Percentiles rank a stretch among this genome's conserved stretches.
phyloP scores from a whole-genome alignment of 1,284 basidiomycete genomes.

The Pisolithus thermaeus region DNA sequence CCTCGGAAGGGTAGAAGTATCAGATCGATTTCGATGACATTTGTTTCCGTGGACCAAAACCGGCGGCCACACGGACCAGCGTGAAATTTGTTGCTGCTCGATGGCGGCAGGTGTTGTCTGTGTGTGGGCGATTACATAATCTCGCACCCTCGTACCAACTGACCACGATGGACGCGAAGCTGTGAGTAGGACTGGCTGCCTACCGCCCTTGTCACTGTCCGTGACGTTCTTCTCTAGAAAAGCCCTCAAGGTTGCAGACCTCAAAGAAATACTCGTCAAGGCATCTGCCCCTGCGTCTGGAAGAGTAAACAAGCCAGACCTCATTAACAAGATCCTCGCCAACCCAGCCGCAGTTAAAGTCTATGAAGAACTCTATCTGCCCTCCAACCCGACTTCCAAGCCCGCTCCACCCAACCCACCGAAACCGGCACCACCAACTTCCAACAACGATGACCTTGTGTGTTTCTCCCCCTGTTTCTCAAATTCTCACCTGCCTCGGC shows the following conservation, averaged over 20 bases:
- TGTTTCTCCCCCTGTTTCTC: slow-evolving; percentile 8
- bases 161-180: slow-evolving; percentile 45
- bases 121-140: too few species aligned
- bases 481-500: not conserved
- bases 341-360: slow-evolving; percentile 44
- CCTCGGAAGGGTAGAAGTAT: too few species aligned
- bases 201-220: slow-evolving; percentile 12
- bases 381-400: slow-evolving; percentile 9
- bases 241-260: slow-evolving; percentile 66
- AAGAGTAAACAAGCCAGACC: slow-evolving; percentile 61
- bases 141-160: too few species aligned
- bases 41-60: too few species aligned
- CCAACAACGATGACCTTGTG: slow-evolving; percentile 19
- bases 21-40: too few species aligned
- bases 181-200: slow-evolving; percentile 22
- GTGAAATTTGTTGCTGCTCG: too few species aligned
- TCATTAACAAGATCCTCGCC: slow-evolving; percentile 55
- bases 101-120: too few species aligned
- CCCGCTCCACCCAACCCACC: not conserved
- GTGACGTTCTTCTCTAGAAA: slow-evolving; percentile 18
- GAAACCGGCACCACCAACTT: not conserved
- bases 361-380: slow-evolving; percentile 35
- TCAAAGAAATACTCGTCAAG: slow-evolving; percentile 54
- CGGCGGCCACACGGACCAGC: too few species aligned
- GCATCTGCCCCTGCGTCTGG: slow-evolving; percentile 43